Evolutionary conservation across 192 early-diverging fungal species (phyloP).

Genomic region (Coemansia sp.): DNA sequence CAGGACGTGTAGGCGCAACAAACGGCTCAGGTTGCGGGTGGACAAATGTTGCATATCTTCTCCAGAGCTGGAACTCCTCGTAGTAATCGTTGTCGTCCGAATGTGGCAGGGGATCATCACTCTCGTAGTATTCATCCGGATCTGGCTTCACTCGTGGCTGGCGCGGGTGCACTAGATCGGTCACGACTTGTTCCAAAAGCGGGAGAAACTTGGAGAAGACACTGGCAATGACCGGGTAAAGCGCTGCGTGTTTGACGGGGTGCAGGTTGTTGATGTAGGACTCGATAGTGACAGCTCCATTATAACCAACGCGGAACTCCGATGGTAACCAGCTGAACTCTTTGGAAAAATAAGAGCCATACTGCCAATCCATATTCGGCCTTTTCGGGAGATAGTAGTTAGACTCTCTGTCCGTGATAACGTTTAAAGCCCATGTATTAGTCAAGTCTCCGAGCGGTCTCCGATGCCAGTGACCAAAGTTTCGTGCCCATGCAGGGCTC

Average conservation of each 20-base stretch:
- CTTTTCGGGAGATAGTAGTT: background rate
- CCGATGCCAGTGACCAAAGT: too few relatives aligned
- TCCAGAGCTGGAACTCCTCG: background rate
- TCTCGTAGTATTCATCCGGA: background rate
- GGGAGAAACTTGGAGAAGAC: conserved; percentile 63
- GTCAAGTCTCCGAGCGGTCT: too few relatives aligned
- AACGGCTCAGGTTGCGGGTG: conserved; percentile 46
- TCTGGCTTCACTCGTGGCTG: background rate
- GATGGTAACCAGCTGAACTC: conserved; percentile 64
- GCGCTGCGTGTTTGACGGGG: conserved; percentile 49
- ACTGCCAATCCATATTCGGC: background rate
- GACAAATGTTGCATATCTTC: conserved; percentile 9
- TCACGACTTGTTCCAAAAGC: conserved; percentile 64
- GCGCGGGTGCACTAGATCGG: conserved; percentile 24
- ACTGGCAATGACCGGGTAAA: conserved; percentile 58
- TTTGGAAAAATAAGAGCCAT: background rate
- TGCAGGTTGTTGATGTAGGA: conserved; percentile 82
- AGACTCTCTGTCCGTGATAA: background rate
- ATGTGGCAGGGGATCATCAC: background rate
- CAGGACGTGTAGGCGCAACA: conserved; percentile 22
- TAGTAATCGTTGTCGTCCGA: background rate
- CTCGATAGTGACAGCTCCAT: conserved; percentile 49
- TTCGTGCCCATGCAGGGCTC: too few relatives aligned
- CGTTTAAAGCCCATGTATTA: conserved; percentile 1
- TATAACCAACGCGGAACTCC: conserved; percentile 59